Conservation (phyloP, 768 basidiomycete species). For the Pleurotus ostreatus region DNA sequence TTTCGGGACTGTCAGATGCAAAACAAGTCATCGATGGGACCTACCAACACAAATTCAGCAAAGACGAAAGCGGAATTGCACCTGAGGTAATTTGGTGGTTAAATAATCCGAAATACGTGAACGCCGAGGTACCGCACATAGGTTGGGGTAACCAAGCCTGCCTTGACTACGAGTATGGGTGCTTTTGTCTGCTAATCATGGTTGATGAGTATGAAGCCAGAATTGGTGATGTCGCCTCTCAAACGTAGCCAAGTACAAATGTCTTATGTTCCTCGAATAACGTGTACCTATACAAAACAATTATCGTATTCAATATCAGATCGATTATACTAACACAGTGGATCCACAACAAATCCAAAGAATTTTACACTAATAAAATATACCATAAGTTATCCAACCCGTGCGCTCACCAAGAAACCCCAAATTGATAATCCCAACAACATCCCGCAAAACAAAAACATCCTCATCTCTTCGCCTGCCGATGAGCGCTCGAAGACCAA, state of each 20-base stretch:
- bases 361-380: no score
- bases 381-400: neutral
- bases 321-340: no score
- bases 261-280: no score
- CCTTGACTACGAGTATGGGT: neutral
- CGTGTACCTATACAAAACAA: no score
- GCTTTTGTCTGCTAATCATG: neutral
- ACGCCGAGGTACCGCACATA: neutral
- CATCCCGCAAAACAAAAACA: conserved; percentile 50
- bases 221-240: neutral
- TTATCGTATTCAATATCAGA: no score
- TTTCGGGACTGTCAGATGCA: no score
- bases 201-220: neutral
- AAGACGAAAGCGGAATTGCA: neutral
- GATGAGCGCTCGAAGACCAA: conserved; percentile 53
- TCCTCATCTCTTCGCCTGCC: conserved; percentile 67
- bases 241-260: no score
- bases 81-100: neutral
- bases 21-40: no score
- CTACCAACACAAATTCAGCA: neutral
- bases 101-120: neutral
- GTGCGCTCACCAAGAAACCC: conserved; percentile 28
- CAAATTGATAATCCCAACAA: conserved; percentile 49
- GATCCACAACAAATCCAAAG: no score
- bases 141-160: neutral